phyloP scores from a whole-genome alignment of 208 protist species.

The Phytomonas sp. region DNA sequence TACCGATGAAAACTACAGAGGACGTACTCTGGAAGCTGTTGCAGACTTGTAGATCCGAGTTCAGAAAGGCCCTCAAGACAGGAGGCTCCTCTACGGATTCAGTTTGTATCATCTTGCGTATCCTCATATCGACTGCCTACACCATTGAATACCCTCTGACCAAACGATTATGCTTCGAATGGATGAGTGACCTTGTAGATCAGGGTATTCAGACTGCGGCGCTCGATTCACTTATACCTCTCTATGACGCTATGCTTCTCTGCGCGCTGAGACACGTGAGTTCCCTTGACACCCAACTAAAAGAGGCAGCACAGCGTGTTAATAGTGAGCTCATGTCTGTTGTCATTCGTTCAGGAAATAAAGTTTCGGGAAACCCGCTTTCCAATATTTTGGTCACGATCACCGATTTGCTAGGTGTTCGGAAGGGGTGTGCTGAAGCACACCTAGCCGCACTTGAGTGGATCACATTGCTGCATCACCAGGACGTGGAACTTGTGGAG shows the following conservation, averaged over 20 bases:
- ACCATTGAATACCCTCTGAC: conserved; percentile 15
- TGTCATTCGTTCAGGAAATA: not conserved
- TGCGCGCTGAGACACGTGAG: conserved; percentile 18
- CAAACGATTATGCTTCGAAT: conserved; percentile 23
- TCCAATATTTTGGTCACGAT: not conserved
- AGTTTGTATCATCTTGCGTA: conserved; percentile 16
- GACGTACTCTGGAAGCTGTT: conserved; percentile 19
- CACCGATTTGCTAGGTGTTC: not conserved
- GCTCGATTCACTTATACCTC: not conserved
- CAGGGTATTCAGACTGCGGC: conserved; percentile 9
- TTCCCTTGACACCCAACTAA: conserved; percentile 19
- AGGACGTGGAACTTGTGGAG: conserved; percentile 15
- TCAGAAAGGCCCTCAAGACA: not conserved
- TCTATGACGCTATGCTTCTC: conserved; percentile 3
- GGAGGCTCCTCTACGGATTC: not conserved
- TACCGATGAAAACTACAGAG: conserved; percentile 22
- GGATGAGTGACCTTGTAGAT: conserved; percentile 19
- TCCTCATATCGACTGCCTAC: conserved; percentile 11
- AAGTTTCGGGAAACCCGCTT: not conserved
- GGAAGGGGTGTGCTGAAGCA: conserved; percentile 23
- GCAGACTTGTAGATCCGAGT: not conserved
- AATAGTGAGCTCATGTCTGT: conserved; percentile 10
- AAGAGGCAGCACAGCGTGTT: conserved; percentile 23
- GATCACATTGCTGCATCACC: conserved; percentile 38
- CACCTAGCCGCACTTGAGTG: conserved; percentile 45